A percentile compares a stretch with the other conserved stretches of the same genome.
phyloP scores from a whole-genome alignment of 257 asterid species.

The Ilex aquifolium region DNA sequence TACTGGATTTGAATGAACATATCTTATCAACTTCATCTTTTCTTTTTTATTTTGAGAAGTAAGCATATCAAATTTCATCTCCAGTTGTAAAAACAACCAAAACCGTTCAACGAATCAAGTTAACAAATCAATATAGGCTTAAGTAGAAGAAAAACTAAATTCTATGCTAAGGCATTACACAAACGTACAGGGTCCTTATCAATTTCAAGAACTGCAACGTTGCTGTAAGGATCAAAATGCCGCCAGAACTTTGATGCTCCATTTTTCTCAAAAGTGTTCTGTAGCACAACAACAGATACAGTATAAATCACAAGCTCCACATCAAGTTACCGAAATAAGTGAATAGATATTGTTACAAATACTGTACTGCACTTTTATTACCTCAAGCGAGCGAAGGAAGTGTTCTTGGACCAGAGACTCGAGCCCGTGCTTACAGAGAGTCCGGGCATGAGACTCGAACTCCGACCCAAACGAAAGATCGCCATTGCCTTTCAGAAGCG shows the following conservation, averaged over 20 bases:
- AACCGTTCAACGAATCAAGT: too few species aligned
- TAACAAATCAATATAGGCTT: not conserved
- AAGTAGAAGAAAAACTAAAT: not conserved
- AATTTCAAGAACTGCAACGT: conserved; percentile 34
- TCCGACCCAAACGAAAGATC: conserved; percentile 36
- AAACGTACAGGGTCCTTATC: conserved; percentile 48
- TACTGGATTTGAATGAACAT: too few species aligned
- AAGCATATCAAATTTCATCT: too few species aligned
- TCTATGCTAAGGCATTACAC: conserved; percentile 3
- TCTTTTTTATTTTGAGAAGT: too few species aligned
- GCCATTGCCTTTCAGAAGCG: conserved; percentile 40
- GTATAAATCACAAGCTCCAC: too few species aligned
- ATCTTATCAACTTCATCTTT: too few species aligned
- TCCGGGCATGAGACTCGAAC: conserved; percentile 38
- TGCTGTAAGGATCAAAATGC: conserved; percentile 61
- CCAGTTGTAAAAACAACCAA: too few species aligned
- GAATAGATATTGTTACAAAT: too few species aligned
- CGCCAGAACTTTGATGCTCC: conserved; percentile 80
- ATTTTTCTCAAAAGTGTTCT: conserved; percentile 67
- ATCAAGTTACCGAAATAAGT: not conserved
- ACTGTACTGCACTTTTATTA: not conserved
- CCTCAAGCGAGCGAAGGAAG: conserved; percentile 70
- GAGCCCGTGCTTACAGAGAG: conserved; percentile 54
- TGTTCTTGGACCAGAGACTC: conserved; percentile 59
- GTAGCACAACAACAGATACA: conserved; percentile 22